Percentiles rank a stretch among this genome's conserved stretches.
Evolutionary conservation across 1,284 basidiomycete species (phyloP).

Genomic region (Cystobasidiaceae sp.): DNA sequence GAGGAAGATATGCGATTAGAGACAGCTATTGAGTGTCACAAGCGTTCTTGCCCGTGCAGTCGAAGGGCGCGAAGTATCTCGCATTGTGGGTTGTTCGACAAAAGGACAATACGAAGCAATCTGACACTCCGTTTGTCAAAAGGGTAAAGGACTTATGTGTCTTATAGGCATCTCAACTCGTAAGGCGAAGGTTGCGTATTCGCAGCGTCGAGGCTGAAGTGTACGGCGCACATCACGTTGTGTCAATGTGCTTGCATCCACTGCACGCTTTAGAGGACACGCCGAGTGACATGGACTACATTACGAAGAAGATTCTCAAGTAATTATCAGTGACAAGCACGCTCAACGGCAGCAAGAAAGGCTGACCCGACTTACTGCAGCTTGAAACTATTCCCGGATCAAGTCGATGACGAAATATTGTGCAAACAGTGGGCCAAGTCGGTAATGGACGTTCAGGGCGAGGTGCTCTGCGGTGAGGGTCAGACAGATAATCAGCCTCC

Average conservation of each 20-base stretch:
- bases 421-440: slow-evolving; percentile 18
- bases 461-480: slow-evolving; percentile 18
- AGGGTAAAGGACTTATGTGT: slow-evolving; percentile 28
- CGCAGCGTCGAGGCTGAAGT: not conserved
- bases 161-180: slow-evolving; percentile 22
- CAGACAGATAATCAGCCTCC: no score
- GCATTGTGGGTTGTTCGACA: not conserved
- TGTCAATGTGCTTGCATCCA: not conserved
- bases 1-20: not conserved
- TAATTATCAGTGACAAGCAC: not conserved
- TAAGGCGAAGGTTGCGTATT: not conserved
- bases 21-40: not conserved
- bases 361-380: not conserved
- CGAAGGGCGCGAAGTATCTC: slow-evolving; percentile 16
- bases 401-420: slow-evolving; percentile 5
- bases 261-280: slow-evolving; percentile 11
- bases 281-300: slow-evolving; percentile 21
- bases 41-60: not conserved
- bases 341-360: not conserved
- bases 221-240: not conserved
- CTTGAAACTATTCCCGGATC: slow-evolving; percentile 14
- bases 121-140: not conserved
- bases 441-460: slow-evolving; percentile 22
- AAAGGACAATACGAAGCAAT: not conserved
- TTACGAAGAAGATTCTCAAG: slow-evolving; percentile 29